Percentiles rank a stretch among this genome's conserved stretches.
Conservation (phyloP, 169 alveolate species). For the Cytauxzoon felis region DNA sequence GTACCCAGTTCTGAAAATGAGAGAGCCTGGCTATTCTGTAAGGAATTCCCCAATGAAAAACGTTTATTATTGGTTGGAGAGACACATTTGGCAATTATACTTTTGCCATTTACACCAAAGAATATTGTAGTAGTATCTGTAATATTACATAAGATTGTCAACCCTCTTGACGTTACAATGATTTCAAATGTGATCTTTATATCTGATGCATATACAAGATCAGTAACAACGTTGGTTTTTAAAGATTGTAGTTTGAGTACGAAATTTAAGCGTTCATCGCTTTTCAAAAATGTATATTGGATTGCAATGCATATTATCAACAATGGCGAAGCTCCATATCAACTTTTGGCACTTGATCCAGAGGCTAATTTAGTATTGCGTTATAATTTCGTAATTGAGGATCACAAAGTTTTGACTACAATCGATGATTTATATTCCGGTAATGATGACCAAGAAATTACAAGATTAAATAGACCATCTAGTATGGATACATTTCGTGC, state of each 20-base stretch:
- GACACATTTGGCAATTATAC: neutral
- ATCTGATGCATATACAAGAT: constrained; percentile 39
- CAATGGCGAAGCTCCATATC: neutral
- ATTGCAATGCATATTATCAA: constrained; percentile 2
- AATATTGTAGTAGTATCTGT: neutral
- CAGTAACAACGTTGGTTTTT: neutral
- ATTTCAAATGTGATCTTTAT: neutral
- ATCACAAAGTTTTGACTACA: neutral
- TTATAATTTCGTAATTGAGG: neutral
- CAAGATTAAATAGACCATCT: constrained; percentile 11
- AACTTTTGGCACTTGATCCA: constrained; percentile 33
- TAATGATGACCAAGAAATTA: no score
- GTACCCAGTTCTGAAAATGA: constrained; percentile 1
- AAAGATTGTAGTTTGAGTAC: no score
- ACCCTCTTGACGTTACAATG: constrained; percentile 47
- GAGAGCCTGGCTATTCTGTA: constrained; percentile 38
- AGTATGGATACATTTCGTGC: constrained; percentile 14
- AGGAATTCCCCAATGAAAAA: neutral
- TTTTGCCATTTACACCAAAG: neutral
- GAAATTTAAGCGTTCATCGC: neutral
- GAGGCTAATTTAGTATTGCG: constrained; percentile 2
- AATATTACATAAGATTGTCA: constrained; percentile 18
- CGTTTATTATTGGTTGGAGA: constrained; percentile 21
- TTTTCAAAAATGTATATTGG: constrained; percentile 7
- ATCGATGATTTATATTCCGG: no score